Percentiles rank a stretch among this genome's conserved stretches.
phyloP scores from a whole-genome alignment of 1,139 yeast species.

The Schizosaccharomyces versatilis region DNA sequence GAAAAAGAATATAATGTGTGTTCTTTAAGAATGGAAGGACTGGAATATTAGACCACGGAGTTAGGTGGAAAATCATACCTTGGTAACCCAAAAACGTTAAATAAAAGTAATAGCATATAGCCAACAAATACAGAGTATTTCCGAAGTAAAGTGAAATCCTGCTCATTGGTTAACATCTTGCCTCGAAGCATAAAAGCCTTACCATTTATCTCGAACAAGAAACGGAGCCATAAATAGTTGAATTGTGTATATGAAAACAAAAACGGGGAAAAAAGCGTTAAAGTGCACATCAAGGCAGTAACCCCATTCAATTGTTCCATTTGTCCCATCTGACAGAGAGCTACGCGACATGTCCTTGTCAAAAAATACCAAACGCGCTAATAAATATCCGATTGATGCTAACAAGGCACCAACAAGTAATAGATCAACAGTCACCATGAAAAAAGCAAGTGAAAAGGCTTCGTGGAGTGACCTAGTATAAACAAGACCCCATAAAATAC shows the following conservation, averaged over 20 bases:
- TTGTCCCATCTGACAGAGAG: neutral
- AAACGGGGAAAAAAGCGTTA: constrained; percentile 60
- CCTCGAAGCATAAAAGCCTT: neutral
- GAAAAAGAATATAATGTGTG: constrained; percentile 32
- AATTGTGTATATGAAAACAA: constrained; percentile 53
- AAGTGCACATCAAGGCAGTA: constrained; percentile 88
- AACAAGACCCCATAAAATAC: neutral
- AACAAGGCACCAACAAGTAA: neutral
- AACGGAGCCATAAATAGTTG: constrained; percentile 62
- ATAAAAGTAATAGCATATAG: constrained; percentile 32
- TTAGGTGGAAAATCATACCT: constrained; percentile 15
- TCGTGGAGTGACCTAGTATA: neutral
- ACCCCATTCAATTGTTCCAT: neutral
- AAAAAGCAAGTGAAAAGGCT: neutral
- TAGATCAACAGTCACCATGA: neutral
- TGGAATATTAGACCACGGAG: neutral
- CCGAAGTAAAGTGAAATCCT: constrained; percentile 11
- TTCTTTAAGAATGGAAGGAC: constrained; percentile 52
- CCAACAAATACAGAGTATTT: constrained; percentile 1
- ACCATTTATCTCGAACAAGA: constrained; percentile 30
- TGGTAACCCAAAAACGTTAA: constrained; percentile 75
- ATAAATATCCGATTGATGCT: neutral
- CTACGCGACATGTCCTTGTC: neutral
- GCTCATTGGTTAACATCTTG: constrained; percentile 19
- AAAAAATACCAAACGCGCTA: neutral